Evolutionary conservation across 352 stramenopile species (phyloP).

Genomic region (Hyaloperonospora brassicae): DNA sequence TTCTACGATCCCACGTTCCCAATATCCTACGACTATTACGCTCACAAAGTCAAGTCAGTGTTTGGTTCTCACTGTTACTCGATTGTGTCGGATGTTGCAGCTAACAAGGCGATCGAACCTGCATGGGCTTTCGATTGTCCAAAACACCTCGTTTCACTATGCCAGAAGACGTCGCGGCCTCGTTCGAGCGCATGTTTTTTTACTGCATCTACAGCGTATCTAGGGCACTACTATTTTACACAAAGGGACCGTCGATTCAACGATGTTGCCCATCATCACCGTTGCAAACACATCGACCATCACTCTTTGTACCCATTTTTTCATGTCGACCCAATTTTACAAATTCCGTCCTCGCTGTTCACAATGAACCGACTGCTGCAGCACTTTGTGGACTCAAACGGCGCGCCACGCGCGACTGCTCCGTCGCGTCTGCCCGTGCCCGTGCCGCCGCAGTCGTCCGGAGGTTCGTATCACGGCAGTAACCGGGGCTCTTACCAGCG

Average conservation of each 20-base stretch:
- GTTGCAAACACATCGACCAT: background rate
- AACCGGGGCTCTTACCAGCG: constrained; percentile 30
- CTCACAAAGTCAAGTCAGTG: too few species aligned
- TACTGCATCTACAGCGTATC: background rate
- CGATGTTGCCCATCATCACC: background rate
- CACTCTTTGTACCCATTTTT: background rate
- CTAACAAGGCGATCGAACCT: too few species aligned
- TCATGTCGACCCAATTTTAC: constrained; percentile 2
- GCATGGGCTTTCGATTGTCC: too few species aligned
- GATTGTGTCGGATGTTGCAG: too few species aligned
- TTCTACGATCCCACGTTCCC: too few species aligned
- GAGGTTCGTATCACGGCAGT: constrained; percentile 14
- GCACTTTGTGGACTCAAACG: constrained; percentile 41
- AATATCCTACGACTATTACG: too few species aligned
- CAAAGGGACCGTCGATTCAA: too few species aligned
- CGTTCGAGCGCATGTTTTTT: background rate
- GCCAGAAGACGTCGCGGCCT: background rate
- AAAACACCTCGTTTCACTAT: too few species aligned
- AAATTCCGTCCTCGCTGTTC: constrained; percentile 1
- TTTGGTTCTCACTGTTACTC: too few species aligned
- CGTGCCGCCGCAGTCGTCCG: constrained; percentile 24
- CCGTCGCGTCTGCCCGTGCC: constrained; percentile 19
- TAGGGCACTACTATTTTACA: too few species aligned
- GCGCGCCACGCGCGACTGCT: constrained; percentile 5
- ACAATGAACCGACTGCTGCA: constrained; percentile 57